phyloP scores from a whole-genome alignment of 163 green algal genomes.

The Prototheca wickerhamii region DNA sequence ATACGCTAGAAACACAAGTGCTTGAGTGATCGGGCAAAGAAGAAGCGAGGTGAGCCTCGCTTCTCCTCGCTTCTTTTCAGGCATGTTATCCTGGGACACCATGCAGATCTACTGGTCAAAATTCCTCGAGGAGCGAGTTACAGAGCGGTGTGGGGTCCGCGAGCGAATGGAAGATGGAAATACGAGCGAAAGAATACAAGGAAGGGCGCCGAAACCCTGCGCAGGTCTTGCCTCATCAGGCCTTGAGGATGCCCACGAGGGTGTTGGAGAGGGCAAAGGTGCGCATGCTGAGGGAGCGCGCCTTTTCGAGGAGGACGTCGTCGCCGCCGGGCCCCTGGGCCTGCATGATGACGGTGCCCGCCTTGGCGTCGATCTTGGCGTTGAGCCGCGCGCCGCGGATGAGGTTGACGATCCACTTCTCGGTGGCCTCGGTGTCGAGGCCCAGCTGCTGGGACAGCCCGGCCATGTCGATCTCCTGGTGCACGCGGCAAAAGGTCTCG shows the following conservation, averaged over 20 bases:
- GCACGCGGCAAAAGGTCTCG: slow-evolving; percentile 85
- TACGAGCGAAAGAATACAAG: too few relatives aligned
- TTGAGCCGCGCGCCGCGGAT: slow-evolving; percentile 90
- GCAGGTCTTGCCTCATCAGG: background rate
- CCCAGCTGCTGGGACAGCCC: slow-evolving; percentile 72
- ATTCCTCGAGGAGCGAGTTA: too few relatives aligned
- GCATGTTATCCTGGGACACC: too few relatives aligned
- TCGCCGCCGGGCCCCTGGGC: slow-evolving; percentile 59
- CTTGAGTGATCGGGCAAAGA: too few relatives aligned
- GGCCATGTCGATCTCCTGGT: slow-evolving; percentile 45
- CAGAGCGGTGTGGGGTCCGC: too few relatives aligned
- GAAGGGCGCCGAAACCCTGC: background rate
- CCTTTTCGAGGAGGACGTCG: slow-evolving; percentile 75
- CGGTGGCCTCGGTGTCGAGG: slow-evolving; percentile 86
- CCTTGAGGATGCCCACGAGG: slow-evolving; percentile 43
- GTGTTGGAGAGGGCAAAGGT: slow-evolving; percentile 81
- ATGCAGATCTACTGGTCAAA: too few relatives aligned
- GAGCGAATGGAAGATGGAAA: too few relatives aligned
- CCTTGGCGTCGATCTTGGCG: slow-evolving; percentile 91
- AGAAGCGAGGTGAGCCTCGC: too few relatives aligned
- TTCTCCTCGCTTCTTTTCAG: too few relatives aligned
- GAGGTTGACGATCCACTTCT: slow-evolving; percentile 97
- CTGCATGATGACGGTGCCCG: slow-evolving; percentile 91
- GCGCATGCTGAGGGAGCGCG: slow-evolving; percentile 33
- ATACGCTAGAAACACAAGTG: too few relatives aligned